Evolutionary conservation across 2,329 filamentous ascomycete genomes (phyloP), one percentile per base, ranked within the genome.

Genomic region (Colletotrichum sp.): DNA sequence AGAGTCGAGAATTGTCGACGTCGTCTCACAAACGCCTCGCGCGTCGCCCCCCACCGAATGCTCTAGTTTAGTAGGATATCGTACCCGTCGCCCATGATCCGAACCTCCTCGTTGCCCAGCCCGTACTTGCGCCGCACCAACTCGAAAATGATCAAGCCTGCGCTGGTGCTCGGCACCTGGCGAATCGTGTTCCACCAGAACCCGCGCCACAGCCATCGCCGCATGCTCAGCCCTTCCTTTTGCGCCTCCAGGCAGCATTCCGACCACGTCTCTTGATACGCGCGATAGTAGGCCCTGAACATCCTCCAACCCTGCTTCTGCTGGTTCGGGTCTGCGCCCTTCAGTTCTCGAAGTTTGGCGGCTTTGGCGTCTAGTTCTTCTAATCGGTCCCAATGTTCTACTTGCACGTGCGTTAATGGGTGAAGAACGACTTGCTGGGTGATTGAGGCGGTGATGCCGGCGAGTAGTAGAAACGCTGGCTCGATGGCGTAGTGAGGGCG

Each of bases 71-170:
- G 85, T 77, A 95, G 80, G 79, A 96, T 95, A 79, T 95, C 92
- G 79, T 94, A 94, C 2, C 93, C 93, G 77, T 94, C 93, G 81
- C 91, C 91, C 65, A 88, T 90, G 69, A 94, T 95, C 78, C 88
- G 88, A 77, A 92, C 92, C 79, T 89, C 89, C 66, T 93, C 92
- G 22, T 88, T 87, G 3, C 89, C 88, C 74, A 90, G 87, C 3
- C 92, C 93, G 79, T 95, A 96, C 84, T 94, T 95, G 43, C 94
- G 87, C 72, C 94, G 87, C 48, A 95, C 91, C 60, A 96, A 81
- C 84, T 96, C 94, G 81, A 96, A 96, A 25, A 95, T 94, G 78
- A 96, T 94, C 75, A 96, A 82, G 0, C 94, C 94, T 0, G 94
- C 94, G 75, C 92, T 94, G 3, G 94, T 96, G 81, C 93, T 94